Evolutionary conservation across 257 asterid genomes (phyloP).

Genomic region (Fraxinus americana): DNA sequence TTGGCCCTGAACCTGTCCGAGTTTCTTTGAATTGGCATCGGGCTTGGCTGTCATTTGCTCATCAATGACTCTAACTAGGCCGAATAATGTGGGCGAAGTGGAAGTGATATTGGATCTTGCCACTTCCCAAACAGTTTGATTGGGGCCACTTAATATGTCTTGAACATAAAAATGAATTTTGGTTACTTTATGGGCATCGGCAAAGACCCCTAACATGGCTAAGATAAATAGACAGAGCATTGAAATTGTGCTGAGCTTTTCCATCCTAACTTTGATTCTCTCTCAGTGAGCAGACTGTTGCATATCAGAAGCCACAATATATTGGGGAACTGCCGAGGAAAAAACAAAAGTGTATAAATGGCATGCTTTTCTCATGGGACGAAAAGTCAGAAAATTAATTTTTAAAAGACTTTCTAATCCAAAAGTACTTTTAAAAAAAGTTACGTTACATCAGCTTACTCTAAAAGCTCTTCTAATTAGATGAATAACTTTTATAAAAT

Average conservation of each 20-base stretch:
- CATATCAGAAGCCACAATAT: neutral
- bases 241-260: neutral
- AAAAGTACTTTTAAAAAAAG: too few species aligned
- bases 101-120: constrained; percentile 30
- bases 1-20: constrained; percentile 41
- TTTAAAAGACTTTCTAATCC: too few species aligned
- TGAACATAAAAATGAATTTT: constrained; percentile 38
- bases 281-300: neutral
- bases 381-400: too few species aligned
- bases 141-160: constrained; percentile 29
- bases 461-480: too few species aligned
- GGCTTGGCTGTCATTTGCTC: constrained; percentile 25
- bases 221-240: neutral
- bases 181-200: neutral
- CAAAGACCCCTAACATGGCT: neutral
- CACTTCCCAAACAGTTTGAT: constrained; percentile 40
- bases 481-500: too few species aligned
- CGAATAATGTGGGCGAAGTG: constrained; percentile 19
- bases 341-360: too few species aligned
- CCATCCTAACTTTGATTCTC: neutral
- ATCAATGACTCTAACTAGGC: constrained; percentile 35
- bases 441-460: too few species aligned
- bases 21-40: constrained; percentile 15
- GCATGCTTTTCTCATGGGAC: too few species aligned
- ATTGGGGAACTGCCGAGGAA: neutral